Evolutionary conservation across 306 rosid genomes (phyloP).

Genomic region (Sesbania bispinosa): DNA sequence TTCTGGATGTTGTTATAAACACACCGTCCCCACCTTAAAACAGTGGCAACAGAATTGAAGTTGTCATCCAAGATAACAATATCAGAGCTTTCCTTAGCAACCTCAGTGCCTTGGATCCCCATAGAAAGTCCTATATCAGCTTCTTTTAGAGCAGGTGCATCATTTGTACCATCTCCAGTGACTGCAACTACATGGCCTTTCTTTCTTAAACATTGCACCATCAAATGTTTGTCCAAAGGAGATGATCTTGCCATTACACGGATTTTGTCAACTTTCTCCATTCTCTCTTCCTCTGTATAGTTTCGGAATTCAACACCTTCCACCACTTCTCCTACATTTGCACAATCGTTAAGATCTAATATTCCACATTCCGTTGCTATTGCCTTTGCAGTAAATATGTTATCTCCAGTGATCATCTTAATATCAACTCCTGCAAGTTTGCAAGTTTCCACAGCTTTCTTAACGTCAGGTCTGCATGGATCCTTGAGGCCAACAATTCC

Average conservation of each 20-base stretch:
- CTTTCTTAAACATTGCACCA: slow-evolving; percentile 72
- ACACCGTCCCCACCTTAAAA: slow-evolving; percentile 84
- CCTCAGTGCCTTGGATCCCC: slow-evolving; percentile 95
- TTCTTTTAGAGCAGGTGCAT: slow-evolving; percentile 84
- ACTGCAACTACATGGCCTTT: slow-evolving; percentile 87
- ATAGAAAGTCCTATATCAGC: slow-evolving; percentile 91
- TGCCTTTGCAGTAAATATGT: slow-evolving; percentile 85
- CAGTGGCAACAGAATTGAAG: slow-evolving; percentile 75
- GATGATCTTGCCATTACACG: slow-evolving; percentile 86
- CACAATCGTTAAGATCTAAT: slow-evolving; percentile 26
- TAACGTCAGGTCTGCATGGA: slow-evolving; percentile 68
- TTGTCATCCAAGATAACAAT: slow-evolving; percentile 84
- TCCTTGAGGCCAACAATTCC: slow-evolving; percentile 86
- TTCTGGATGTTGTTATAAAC: slow-evolving; percentile 89
- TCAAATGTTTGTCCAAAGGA: slow-evolving; percentile 77
- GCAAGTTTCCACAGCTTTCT: slow-evolving; percentile 59
- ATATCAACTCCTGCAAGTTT: slow-evolving; percentile 67
- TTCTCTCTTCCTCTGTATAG: slow-evolving; percentile 61
- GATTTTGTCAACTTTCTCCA: slow-evolving; percentile 60
- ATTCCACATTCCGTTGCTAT: slow-evolving; percentile 91
- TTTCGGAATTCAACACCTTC: slow-evolving; percentile 77
- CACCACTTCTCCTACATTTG: slow-evolving; percentile 43
- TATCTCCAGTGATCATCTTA: slow-evolving; percentile 91
- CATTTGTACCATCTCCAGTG: slow-evolving; percentile 90
- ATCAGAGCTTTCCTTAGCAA: slow-evolving; percentile 90